Evolutionary conservation across 192 early-diverging fungal species (phyloP), one percentile per base, ranked within the genome.

Genomic region (Entophlyctis luteolus): DNA sequence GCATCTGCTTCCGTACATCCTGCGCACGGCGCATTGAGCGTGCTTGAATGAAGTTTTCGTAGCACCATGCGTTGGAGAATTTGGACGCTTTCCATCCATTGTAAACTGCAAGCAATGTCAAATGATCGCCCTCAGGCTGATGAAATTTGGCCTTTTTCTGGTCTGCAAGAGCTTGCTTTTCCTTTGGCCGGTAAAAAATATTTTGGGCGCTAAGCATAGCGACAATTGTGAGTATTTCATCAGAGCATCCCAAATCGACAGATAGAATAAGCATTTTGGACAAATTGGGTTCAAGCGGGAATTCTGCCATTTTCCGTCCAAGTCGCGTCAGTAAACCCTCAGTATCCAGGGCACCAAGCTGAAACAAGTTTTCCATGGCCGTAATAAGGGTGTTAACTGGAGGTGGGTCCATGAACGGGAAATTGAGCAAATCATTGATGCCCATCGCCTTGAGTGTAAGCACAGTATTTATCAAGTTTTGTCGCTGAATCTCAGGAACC

Each of bases 321-420:
- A 95, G 79, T 2, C 88, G 85, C 27, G 96, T 99, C 49, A 99
- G 74, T 50, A 96, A 82, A 0, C 96, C 98, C 47, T 93, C 93
- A 67, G 91, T 90, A 65, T 98, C 96, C 45, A 99, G 74, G 0
- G 98, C 75, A 23, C 94, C 94, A 25, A 99, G 81, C 12, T 91
- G 92, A 74, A 88, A 97, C 39, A 99, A 72, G 45, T 92, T 85
- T 79, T 93, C 93, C 67, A 99, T 80, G 20, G 96, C 93, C 4
- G 89, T 89, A 62, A 96, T 91, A 67, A 99, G 69, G 5, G 93
- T 93, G 34, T 94, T 90, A 3, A 93, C 86, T 4, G 92, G 90
- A 23, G 97, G 97, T 33, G 96, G 94, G 75, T 99, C 97, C 90
- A 99, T 90, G 75, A 98, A 99, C 55, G 93, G 95, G 83, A 99